Conservation (phyloP, 2,329 filamentous ascomycete genomes). For the Neonectria magnoliae region DNA sequence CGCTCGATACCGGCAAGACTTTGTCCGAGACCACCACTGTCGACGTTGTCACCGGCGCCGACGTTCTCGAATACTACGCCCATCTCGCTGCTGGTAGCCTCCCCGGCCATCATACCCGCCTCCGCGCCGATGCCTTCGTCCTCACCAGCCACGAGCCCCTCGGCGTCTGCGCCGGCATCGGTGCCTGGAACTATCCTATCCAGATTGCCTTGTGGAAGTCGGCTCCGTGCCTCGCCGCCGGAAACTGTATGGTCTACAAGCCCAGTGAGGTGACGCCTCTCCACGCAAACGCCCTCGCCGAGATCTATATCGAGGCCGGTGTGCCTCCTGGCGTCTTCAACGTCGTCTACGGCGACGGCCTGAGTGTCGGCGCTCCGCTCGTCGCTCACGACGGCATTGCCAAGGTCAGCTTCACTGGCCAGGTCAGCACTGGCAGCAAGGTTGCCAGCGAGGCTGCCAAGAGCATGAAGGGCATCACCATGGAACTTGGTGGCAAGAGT, state of each 20-base stretch:
- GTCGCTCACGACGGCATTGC: conserved; percentile 77
- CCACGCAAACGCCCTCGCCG: conserved; percentile 79
- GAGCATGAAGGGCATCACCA: conserved; percentile 89
- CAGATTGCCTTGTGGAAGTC: conserved; percentile 94
- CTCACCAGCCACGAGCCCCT: conserved; percentile 85
- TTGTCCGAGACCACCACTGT: conserved; percentile 86
- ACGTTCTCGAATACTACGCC: conserved; percentile 88
- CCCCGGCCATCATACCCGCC: conserved; percentile 80
- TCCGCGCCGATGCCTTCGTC: conserved; percentile 81
- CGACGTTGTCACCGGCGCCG: conserved; percentile 83
- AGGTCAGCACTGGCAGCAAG: conserved; percentile 84
- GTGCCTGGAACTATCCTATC: conserved; percentile 92
- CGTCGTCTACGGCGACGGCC: conserved; percentile 82
- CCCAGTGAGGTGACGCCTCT: conserved; percentile 87
- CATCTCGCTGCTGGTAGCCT: conserved; percentile 81
- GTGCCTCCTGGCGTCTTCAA: conserved; percentile 87
- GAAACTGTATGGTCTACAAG: conserved; percentile 93
- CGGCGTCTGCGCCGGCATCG: conserved; percentile 87
- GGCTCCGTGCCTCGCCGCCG: conserved; percentile 83
- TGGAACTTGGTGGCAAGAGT: conserved; percentile 91
- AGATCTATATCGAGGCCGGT: conserved; percentile 81
- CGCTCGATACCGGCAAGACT: conserved; percentile 86
- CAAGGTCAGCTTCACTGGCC: conserved; percentile 91
- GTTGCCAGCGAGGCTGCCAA: conserved; percentile 80
- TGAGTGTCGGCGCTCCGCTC: conserved; percentile 76